These are phyloP conservation scores for Coemansia sp. DNA, from an alignment of 192 early-diverging fungal species.

Conservation along the genomic window DNA sequence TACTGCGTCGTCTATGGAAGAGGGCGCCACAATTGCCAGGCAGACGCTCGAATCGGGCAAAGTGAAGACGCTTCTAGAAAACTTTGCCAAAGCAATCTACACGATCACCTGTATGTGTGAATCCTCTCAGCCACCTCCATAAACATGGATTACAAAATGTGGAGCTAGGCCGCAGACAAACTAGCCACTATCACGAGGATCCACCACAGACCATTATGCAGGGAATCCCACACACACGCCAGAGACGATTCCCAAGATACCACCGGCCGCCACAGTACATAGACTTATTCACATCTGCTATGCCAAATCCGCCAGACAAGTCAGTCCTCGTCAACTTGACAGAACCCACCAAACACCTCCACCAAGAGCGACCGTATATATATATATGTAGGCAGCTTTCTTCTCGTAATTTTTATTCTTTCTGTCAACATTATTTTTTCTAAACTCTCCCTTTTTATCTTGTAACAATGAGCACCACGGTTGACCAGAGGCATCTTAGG, in stretches of 20 bases:
- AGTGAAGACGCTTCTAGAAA: conserved; percentile 66
- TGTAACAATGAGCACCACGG: conserved; percentile 4
- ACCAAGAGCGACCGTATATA: conserved; percentile 2
- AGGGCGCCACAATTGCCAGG: conserved; percentile 78
- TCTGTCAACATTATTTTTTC: not conserved
- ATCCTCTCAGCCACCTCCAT: no score
- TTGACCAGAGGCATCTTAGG: conserved; percentile 30
- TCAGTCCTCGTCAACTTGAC: not conserved
- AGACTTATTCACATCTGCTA: not conserved
- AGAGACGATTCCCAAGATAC: no score
- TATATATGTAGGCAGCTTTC: not conserved
- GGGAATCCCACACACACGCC: no score
- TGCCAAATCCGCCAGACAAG: not conserved
- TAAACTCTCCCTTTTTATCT: not conserved
- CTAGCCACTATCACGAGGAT: no score
- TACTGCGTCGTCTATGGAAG: conserved; percentile 66
- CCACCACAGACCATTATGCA: no score
- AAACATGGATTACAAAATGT: no score
- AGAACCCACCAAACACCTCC: not conserved
- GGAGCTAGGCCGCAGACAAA: no score
- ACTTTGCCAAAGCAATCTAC: conserved; percentile 48
- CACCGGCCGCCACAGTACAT: not conserved
- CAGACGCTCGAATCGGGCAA: conserved; percentile 73
- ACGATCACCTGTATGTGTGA: no score
- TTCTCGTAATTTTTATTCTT: conserved; percentile 9